Base-by-base conservation (phyloP, 2,329 filamentous ascomycete genomes). In the Apiospora saccharicola region DNA sequence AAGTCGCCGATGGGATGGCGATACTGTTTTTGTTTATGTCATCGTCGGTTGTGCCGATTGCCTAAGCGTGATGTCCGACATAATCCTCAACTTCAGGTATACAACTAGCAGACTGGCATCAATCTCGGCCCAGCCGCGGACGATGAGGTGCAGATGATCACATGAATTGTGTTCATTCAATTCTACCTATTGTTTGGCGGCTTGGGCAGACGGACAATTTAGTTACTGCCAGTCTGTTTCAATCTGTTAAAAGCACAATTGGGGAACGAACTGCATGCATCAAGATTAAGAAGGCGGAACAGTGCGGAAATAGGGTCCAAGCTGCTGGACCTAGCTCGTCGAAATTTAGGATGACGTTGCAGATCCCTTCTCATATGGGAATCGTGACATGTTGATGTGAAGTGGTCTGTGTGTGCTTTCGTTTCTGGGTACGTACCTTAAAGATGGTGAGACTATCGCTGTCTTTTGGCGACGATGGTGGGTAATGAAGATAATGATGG, bases 281-380 rank as follows among this genome's bases (percentile, higher is more conserved):
- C 51, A 30, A 16, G 37, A 34, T 34, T 30, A 4, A 4, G 14
- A 22, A 22, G 53, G 53, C 53, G 53, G 53, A 61, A 61, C 53
- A 34, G 53, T 61, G 53, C 53, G 53, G 53, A 61, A 61, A 30
- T 61, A 61, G 53, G 30, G 19, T 19, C 53, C 51, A 57, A 57
- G 14, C 51, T 34, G 30, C 51, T 57, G 51, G 51, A 16, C 30
- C 26, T 30, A 22, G 7, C 16, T 51, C 7, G 49, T 24, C 5
- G 22, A 12, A 34, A 22, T 61, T 61, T 61, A 19, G 53, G 30
- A 61, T 61, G 53, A 61, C 30, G 30, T 34, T 34, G 53, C 53
- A 30, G 53, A 61, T 61, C 53, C 16, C 30, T 61, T 37, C 53
- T 61, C 53, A 10, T 30, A 61, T 37, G 16, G 53, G 53, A 61